Base-by-base conservation (phyloP, 2,329 filamentous ascomycete genomes). In the Teratosphaeria epicoccoides region DNA sequence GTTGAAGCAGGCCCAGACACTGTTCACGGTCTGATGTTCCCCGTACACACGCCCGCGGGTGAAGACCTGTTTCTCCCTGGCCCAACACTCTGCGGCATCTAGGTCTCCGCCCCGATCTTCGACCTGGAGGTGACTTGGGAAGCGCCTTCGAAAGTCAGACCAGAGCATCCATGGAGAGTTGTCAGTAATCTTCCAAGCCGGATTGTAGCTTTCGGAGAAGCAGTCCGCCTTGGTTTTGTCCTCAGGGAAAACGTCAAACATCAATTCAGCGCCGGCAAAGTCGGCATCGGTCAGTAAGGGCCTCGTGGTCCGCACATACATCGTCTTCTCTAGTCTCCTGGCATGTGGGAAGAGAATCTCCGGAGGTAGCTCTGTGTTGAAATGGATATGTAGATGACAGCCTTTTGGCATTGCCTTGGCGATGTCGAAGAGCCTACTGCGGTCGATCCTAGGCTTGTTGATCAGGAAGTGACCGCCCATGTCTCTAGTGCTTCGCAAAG, bases 311-410 rank as follows among this genome's bases (percentile, higher is more conserved):
- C 77, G 80, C 59, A 88, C 82, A 62, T 81, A 87, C 82, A 89
- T 87, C 57, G 77, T 77, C 1, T 76, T 62, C 73, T 52, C 47
- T 45, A 83, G 80, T 4, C 65, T 43, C 10, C 70, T 64, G 55
- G 72, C 71, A 72, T 77, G 57, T 71, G 79, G 58, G 73, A 88
- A 71, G 20, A 88, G 71, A 4, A 81, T 74, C 1, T 72, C 65
- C 9, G 84, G 83, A 12, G 74, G 71, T 4, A 88, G 71, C 54
- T 84, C 86, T n/a, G 85, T 78, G 64, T 88, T 89, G 73, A 87
- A 88, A 66, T 89, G 85, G 23, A 88, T 78, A 65, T 89, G 85
- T 23, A 88, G 71, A 63, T 88, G 82, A 0, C 78, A 77, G 2
- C 84, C 85, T 66, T 89, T 89, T 43, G 85, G 85, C 72, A 86